Percentiles rank a stretch among this genome's conserved stretches.
phyloP scores from a whole-genome alignment of 306 rosid species.

The Carpinus fangiana region DNA sequence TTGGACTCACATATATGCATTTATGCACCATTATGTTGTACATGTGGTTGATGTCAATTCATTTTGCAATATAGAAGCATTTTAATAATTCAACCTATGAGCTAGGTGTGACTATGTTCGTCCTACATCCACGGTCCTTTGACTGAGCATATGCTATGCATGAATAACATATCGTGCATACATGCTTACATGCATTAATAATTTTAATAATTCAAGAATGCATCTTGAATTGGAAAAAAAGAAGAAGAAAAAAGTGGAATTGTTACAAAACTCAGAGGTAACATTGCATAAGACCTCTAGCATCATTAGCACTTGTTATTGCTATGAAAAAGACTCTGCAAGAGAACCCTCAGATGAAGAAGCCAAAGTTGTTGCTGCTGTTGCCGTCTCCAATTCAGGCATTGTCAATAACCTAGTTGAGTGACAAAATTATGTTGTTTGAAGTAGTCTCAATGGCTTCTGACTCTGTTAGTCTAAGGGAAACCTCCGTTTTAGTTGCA shows the following conservation, averaged over 20 bases:
- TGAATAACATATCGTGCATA: no score
- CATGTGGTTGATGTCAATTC: no score
- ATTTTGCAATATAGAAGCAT: no score
- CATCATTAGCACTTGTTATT: background rate
- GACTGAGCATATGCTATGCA: no score
- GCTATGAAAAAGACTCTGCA: slow-evolving; percentile 15
- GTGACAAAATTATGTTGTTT: slow-evolving; percentile 53
- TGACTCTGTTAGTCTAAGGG: slow-evolving; percentile 29
- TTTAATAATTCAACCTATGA: no score
- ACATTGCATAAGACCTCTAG: background rate
- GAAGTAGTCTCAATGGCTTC: slow-evolving; percentile 37
- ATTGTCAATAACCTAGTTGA: slow-evolving; percentile 54
- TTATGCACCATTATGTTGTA: no score
- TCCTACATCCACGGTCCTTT: no score
- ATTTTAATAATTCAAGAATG: no score
- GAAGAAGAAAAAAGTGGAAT: background rate
- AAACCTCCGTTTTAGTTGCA: slow-evolving; percentile 50
- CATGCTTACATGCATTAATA: no score
- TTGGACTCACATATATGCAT: no score
- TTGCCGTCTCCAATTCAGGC: slow-evolving; percentile 60
- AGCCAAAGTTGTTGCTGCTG: slow-evolving; percentile 29
- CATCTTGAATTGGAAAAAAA: no score
- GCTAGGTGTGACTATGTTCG: no score
- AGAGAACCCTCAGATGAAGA: slow-evolving; percentile 9
- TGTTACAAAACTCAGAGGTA: background rate